A percentile compares a stretch with the other conserved stretches of the same genome.
Evolutionary conservation across 2,329 filamentous ascomycete species (phyloP).

Genomic region (Aspergillus fructus): DNA sequence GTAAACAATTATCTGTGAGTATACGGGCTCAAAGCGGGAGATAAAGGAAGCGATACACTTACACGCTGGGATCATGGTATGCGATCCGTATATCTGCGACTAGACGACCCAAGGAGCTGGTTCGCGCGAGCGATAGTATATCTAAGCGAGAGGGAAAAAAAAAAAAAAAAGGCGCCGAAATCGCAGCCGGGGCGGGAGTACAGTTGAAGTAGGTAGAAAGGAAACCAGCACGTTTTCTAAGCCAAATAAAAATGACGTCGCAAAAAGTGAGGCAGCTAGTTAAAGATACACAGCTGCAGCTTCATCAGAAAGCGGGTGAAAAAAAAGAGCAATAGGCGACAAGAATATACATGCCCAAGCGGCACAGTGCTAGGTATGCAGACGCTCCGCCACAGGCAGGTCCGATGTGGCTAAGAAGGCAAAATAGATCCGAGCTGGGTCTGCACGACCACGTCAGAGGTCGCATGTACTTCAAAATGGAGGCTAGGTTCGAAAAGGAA

Average conservation of each 20-base stretch:
- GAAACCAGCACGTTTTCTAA: slow-evolving; percentile 5
- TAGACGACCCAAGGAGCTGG: not conserved
- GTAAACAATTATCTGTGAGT: slow-evolving; percentile 5
- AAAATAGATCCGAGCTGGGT: slow-evolving; percentile 19
- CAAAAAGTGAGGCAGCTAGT: slow-evolving; percentile 1
- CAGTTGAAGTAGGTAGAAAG: slow-evolving; percentile 3
- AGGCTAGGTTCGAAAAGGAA: slow-evolving; percentile 9
- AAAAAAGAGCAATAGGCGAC: slow-evolving; percentile 7
- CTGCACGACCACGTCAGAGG: slow-evolving; percentile 37
- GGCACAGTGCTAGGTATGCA: slow-evolving; percentile 23
- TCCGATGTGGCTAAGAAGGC: slow-evolving; percentile 23
- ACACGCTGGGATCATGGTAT: slow-evolving; percentile 7
- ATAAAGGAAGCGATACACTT: slow-evolving; percentile 3
- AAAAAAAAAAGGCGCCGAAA: not conserved
- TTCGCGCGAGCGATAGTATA: slow-evolving; percentile 11
- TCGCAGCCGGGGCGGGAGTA: slow-evolving; percentile 1
- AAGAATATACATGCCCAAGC: slow-evolving; percentile 13
- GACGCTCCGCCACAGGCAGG: slow-evolving; percentile 40
- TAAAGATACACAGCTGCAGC: slow-evolving; percentile 6
- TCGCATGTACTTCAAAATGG: slow-evolving; percentile 9
- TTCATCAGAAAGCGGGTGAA: not conserved
- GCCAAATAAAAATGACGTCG: slow-evolving; percentile 9
- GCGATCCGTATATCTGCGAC: not conserved
- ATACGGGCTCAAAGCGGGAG: not conserved
- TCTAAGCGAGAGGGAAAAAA: slow-evolving; percentile 9